Conservation (phyloP, 2,329 filamentous ascomycete genomes). For the Aspergillus fructus region DNA sequence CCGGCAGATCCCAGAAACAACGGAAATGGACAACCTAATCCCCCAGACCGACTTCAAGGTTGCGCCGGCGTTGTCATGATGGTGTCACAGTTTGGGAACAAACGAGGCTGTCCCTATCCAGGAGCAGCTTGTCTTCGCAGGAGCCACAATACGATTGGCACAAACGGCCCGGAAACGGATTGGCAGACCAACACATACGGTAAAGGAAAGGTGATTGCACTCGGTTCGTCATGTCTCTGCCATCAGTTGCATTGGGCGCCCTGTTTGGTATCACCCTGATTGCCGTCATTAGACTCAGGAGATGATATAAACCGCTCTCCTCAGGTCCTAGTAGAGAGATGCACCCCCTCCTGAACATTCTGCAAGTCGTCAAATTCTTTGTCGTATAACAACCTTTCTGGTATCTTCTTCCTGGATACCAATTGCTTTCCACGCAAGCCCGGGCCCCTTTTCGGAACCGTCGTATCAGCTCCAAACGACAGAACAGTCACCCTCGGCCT, state of each 20-base stretch:
- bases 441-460: background rate
- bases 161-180: conserved; percentile 20
- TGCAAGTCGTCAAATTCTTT: background rate
- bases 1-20: conserved; percentile 10
- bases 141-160: conserved; percentile 23
- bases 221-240: conserved; percentile 14
- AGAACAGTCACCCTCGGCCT: background rate
- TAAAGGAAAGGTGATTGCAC: conserved; percentile 14
- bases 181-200: conserved; percentile 13
- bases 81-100: conserved; percentile 24
- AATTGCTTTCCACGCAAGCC: background rate
- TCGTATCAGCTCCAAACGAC: background rate
- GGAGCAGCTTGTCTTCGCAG: conserved; percentile 13
- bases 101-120: conserved; percentile 16
- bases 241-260: conserved; percentile 19
- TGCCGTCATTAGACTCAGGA: conserved; percentile 4
- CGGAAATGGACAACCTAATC: conserved; percentile 1
- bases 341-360: background rate
- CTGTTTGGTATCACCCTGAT: conserved; percentile 21
- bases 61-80: conserved; percentile 19
- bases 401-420: background rate
- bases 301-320: conserved; percentile 13
- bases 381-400: background rate
- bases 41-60: conserved; percentile 18
- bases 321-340: background rate